Base-by-base conservation (phyloP, 1,139 yeast species). In the Suhomyces taliae region DNA sequence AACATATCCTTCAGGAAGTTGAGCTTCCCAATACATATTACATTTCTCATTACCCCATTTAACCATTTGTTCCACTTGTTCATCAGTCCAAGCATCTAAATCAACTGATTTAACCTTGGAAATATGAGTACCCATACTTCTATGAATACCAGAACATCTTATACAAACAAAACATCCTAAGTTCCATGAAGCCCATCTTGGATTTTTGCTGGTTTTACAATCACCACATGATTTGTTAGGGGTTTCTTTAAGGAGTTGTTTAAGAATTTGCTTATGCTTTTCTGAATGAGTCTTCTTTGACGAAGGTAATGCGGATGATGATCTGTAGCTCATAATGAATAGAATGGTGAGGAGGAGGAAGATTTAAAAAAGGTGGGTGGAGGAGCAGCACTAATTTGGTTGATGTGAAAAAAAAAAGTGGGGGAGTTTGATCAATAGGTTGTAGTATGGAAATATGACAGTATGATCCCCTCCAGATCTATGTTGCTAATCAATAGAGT, bases 111-210 rank as follows among this genome's bases (percentile, higher is more conserved):
- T 88, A 40, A 88, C 96, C 59, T 85, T 76, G 12, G 90, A 83
- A 43, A 91, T 89, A 67, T 93, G 99, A 0, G 97, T 90, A 2
- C 99, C 98, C 86, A 93, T 83, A 47, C 95, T 82, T 63, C 98
- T 78, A 65, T 93, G 99, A 53, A 91, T 87, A 3, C 99, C 99
- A 1, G 97, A 90, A 68, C 99, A 93, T 52, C 81, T 61, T 51
- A 93, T 93, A 67, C 99, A 93, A 39, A 93, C 79, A 60, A 93
- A 91, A 50, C 95, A 82, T 31, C 99, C 99, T 49, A 93, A 68
- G 57, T 85, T 90, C 97, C 98, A 93, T 24, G 95, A 85, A 9
- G 98, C 97, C 99, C 99, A 93, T 46, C 99, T 76, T 12, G 99
- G 99, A 66, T 91, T 96, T 37, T 87, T 81, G 14, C 93, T 79